Conservation (phyloP, 2,329 filamentous ascomycete genomes). For the Hymenoscyphus fraxineus region DNA sequence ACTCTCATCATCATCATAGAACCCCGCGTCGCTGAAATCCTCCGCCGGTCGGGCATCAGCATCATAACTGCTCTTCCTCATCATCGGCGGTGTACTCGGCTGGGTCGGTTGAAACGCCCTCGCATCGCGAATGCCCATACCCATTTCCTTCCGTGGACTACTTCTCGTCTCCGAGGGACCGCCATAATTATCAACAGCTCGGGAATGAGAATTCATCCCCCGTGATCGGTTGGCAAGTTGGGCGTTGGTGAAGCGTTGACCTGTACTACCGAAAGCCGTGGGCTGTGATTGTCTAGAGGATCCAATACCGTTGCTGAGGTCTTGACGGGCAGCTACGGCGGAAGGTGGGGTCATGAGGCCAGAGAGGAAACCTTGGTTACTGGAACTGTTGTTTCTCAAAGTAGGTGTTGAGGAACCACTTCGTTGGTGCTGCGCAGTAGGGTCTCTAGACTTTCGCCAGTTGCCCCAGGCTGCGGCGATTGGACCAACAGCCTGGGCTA, state of each 20-base stretch:
- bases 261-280: conserved; percentile 58
- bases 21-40: conserved; percentile 40
- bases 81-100: conserved; percentile 57
- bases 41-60: conserved; percentile 55
- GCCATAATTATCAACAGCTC: conserved; percentile 36
- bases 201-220: conserved; percentile 35
- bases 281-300: conserved; percentile 41
- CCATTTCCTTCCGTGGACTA: conserved; percentile 41
- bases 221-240: conserved; percentile 39
- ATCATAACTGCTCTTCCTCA: conserved; percentile 56
- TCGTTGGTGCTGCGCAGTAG: conserved; percentile 24
- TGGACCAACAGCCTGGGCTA: conserved; percentile 75
- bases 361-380: conserved; percentile 62
- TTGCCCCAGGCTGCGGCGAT: conserved; percentile 92
- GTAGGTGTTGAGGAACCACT: conserved; percentile 28
- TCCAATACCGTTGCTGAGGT: neutral
- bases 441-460: conserved; percentile 66
- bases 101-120: no score
- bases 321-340: conserved; percentile 40
- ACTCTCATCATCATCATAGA: conserved; percentile 36
- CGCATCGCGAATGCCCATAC: neutral
- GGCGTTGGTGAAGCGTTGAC: conserved; percentile 53
- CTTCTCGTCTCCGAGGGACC: conserved; percentile 33
- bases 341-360: conserved; percentile 88
- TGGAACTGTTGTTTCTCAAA: conserved; percentile 32